These are phyloP conservation scores for Oenanthe javanica DNA, from an alignment of 140 eudicot species.

Conservation along the genomic window DNA sequence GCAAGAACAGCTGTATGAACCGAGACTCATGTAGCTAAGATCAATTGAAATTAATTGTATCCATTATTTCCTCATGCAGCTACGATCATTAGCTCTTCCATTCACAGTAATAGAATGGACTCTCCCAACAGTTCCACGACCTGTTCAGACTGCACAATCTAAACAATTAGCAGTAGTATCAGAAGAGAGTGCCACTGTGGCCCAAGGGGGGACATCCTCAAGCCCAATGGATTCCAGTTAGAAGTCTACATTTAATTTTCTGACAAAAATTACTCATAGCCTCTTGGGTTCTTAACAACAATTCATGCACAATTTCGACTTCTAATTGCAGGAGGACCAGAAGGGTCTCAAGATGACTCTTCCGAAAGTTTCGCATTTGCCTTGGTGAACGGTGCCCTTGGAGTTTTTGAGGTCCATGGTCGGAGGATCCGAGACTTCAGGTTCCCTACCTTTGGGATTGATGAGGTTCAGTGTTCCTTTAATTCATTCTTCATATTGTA, in stretches of 20 bases:
- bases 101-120: slow-evolving; percentile 98
- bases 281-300: slow-evolving; percentile 7
- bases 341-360: slow-evolving; percentile 79
- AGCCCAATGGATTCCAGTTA: slow-evolving; percentile 50
- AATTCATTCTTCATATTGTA: neutral
- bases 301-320: slow-evolving; percentile 19
- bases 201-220: slow-evolving; percentile 36
- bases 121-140: slow-evolving; percentile 93
- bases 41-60: neutral
- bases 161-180: slow-evolving; percentile 36
- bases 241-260: slow-evolving; percentile 14
- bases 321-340: slow-evolving; percentile 43
- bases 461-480: neutral
- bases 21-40: neutral
- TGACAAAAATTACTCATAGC: neutral
- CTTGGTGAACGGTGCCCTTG: slow-evolving; percentile 90
- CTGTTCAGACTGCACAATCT: slow-evolving; percentile 48
- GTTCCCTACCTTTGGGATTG: slow-evolving; percentile 26
- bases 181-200: slow-evolving; percentile 22
- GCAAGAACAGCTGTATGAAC: too few species aligned
- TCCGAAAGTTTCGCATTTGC: slow-evolving; percentile 97
- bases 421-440: slow-evolving; percentile 95
- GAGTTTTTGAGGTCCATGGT: slow-evolving; percentile 98
- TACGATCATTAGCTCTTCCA: slow-evolving; percentile 98
- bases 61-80: slow-evolving; percentile 42